Evolutionary conservation across 345 rosid genomes (phyloP).

Genomic region (Euclidium syriacum): DNA sequence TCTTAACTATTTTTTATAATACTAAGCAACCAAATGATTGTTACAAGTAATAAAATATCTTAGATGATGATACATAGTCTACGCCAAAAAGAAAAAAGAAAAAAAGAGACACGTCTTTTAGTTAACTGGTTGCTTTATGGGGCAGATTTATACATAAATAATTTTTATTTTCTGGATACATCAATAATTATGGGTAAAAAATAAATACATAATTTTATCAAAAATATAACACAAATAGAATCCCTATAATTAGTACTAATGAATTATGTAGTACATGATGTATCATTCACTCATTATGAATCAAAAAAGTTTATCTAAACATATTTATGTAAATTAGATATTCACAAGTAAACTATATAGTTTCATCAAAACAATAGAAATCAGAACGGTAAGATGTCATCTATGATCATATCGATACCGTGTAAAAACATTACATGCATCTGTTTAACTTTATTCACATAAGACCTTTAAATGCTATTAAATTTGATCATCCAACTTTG

Average conservation of each 20-base stretch:
- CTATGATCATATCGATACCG: background rate
- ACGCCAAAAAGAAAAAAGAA: background rate
- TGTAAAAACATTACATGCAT: too few species aligned
- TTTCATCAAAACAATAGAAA: background rate
- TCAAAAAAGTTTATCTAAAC: background rate
- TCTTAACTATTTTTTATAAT: constrained; percentile 7
- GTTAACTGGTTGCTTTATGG: background rate
- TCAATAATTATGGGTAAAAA: background rate
- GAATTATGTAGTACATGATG: background rate
- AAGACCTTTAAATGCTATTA: too few species aligned
- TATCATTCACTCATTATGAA: background rate
- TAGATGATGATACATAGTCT: background rate
- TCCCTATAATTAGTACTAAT: background rate
- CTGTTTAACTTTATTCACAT: too few species aligned
- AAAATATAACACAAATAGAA: too few species aligned
- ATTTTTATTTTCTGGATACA: too few species aligned
- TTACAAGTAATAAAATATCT: background rate
- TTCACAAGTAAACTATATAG: background rate
- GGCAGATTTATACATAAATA: background rate
- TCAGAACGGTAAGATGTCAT: background rate
- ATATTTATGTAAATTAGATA: background rate
- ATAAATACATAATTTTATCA: background rate
- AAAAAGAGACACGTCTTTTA: background rate
- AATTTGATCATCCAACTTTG: too few species aligned
- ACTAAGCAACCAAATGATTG: constrained; percentile 6